Evolutionary conservation across 2,329 filamentous ascomycete species (phyloP), one percentile per base, ranked within the genome.

Genomic region (Tolypocladium ovalisporum): DNA sequence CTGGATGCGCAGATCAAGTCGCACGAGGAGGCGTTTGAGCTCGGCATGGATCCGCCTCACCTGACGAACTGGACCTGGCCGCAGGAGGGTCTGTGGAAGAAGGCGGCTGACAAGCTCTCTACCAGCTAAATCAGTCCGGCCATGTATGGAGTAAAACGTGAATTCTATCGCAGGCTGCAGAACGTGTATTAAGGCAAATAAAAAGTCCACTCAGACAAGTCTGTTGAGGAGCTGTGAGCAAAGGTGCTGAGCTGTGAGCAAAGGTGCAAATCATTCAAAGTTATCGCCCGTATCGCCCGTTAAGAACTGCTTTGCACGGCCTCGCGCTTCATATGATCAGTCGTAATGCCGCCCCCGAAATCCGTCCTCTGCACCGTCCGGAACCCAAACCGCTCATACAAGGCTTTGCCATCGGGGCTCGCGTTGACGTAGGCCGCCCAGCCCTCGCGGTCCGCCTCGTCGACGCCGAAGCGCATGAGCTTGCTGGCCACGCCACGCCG

Each of bases 51-150:
- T 71, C 86, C 86, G 1, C 74, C 82, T 37, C 79, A 81, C 66
- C 77, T 87, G 64, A 82, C 78, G 55, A 76, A 84, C 57, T 90
- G 86, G 86, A 77, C 71, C 10, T 90, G 87, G 87, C 79, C 83
- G 49, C 71, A 74, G 56, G 67, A 73, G 51, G 70, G 71, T 1
- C 62, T 73, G 60, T 74, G 71, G 70, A 69, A 71, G 62, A 68
- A 70, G 62, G 62, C 62, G 17, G 51, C 58, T 12, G 52, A 57
- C 13, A 61, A 56, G 37, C 29, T 57, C 29, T 2, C 29, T 29
- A 19, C 44, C 27, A n/a, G 17, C 27, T 51, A 22, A 51, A 4
- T n/a, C n/a, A 13, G 47, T 19, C 1, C 9, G 47, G 10, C 4
- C 9, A 12, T 12, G 27, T 17, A 2, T 44, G 39, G n/a, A 6